These are phyloP conservation scores for Paramecium primaurelia DNA, from an alignment of 73 alveolate species.

Conservation along the genomic window DNA sequence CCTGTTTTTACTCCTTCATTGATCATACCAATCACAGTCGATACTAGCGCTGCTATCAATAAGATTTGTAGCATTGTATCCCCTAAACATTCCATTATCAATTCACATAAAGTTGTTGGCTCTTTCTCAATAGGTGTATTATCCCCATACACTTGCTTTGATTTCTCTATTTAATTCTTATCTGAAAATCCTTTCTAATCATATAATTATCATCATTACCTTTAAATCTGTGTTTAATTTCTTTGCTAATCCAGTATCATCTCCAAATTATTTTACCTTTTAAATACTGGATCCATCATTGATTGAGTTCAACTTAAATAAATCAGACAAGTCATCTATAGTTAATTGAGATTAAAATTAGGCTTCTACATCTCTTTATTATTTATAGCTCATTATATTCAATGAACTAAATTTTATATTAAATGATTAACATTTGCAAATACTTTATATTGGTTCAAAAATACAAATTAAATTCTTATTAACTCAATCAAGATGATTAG, in stretches of 20 bases:
- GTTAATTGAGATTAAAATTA: neutral
- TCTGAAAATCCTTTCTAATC: conserved; percentile 39
- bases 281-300: neutral
- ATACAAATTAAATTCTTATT: neutral
- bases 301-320: neutral
- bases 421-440: neutral
- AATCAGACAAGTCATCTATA: neutral
- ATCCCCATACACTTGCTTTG: conserved; percentile 34
- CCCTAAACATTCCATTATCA: conserved; percentile 86
- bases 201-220: neutral
- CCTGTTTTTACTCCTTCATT: conserved; percentile 79
- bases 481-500: neutral
- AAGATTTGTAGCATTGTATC: conserved; percentile 91
- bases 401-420: neutral
- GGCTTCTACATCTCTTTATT: neutral
- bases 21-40: conserved; percentile 90
- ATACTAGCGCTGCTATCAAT: conserved; percentile 90
- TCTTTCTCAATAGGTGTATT: conserved; percentile 49
- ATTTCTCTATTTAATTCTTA: neutral
- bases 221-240: conserved; percentile 55
- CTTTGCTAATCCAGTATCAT: conserved; percentile 45
- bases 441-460: neutral
- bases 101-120: conserved; percentile 48
- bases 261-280: conserved; percentile 5
- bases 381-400: neutral